phyloP scores from a whole-genome alignment of 176 grass and related monocot genomes.

The Musa acuminata region DNA sequence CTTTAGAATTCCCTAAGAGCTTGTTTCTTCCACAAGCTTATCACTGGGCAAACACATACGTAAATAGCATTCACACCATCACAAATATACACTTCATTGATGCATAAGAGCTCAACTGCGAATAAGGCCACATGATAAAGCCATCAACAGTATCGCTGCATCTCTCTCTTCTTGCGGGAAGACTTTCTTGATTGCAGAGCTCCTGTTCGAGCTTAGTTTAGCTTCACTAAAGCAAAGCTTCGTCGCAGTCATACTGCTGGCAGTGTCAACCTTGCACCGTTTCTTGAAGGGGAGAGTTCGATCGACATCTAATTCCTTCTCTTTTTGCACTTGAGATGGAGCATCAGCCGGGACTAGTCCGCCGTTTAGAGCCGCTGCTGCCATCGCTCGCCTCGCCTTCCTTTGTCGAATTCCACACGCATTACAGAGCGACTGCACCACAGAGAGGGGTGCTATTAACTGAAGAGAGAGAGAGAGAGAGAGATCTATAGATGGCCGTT shows the following conservation, averaged over 20 bases:
- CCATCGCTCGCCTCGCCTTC: constrained; percentile 81
- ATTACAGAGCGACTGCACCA: constrained; percentile 92
- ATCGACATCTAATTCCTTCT: constrained; percentile 57
- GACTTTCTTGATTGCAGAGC: neutral
- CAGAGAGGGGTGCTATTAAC: too few relatives aligned
- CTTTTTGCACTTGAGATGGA: constrained; percentile 46
- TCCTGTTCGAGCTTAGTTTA: constrained; percentile 48
- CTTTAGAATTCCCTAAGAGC: too few relatives aligned
- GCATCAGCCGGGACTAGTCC: neutral
- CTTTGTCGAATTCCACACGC: constrained; percentile 94
- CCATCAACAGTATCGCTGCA: constrained; percentile 91
- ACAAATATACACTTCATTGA: too few relatives aligned
- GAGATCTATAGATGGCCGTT: too few relatives aligned
- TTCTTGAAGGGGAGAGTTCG: constrained; percentile 91
- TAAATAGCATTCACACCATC: too few relatives aligned
- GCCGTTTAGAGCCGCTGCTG: constrained; percentile 5
- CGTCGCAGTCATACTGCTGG: neutral
- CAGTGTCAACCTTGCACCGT: constrained; percentile 49
- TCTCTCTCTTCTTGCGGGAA: constrained; percentile 77
- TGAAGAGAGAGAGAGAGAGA: too few relatives aligned
- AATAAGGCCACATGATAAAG: constrained; percentile 68
- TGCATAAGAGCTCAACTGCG: constrained; percentile 34
- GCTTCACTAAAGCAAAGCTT: constrained; percentile 39
- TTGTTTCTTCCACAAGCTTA: too few relatives aligned
- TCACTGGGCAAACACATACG: too few relatives aligned